These are phyloP conservation scores for Fraxinus excelsior DNA, from an alignment of 257 asterid genomes.

Conservation along the genomic window DNA sequence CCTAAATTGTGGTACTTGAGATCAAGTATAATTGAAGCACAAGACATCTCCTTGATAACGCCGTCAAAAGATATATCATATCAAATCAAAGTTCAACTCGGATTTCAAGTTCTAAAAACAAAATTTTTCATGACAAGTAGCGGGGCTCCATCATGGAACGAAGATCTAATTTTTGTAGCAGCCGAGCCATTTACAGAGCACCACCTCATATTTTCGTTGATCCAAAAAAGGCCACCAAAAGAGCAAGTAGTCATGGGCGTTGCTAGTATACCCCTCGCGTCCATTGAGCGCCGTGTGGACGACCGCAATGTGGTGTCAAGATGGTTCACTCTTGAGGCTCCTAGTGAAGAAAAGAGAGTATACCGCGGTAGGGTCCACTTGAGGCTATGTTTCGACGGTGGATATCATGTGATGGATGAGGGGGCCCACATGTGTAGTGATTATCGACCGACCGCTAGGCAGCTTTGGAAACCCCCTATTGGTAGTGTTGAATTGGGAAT, in stretches of 20 bases:
- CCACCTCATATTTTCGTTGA: constrained; percentile 39
- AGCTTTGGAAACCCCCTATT: constrained; percentile 75
- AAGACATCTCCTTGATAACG: constrained; percentile 49
- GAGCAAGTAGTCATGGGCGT: constrained; percentile 55
- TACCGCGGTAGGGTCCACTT: constrained; percentile 78
- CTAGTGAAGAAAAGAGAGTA: constrained; percentile 46
- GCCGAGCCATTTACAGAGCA: constrained; percentile 81
- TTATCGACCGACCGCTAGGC: constrained; percentile 84
- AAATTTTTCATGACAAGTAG: constrained; percentile 39
- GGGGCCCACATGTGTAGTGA: constrained; percentile 79
- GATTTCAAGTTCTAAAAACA: constrained; percentile 74
- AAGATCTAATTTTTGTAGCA: constrained; percentile 71
- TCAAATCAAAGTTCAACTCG: constrained; percentile 62
- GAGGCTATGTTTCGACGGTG: constrained; percentile 79
- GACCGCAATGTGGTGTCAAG: constrained; percentile 73
- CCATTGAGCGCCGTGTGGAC: constrained; percentile 79
- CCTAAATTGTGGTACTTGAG: constrained; percentile 87
- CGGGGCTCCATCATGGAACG: constrained; percentile 82
- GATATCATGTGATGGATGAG: constrained; percentile 94
- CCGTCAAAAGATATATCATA: constrained; percentile 45
- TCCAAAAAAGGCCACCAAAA: constrained; percentile 55
- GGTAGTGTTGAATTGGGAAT: constrained; percentile 75
- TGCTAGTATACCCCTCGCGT: constrained; percentile 53
- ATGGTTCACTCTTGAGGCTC: constrained; percentile 82
- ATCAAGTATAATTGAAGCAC: constrained; percentile 74